phyloP scores from a whole-genome alignment of 2,329 filamentous ascomycete genomes.

The Juglanconis juglandina region DNA sequence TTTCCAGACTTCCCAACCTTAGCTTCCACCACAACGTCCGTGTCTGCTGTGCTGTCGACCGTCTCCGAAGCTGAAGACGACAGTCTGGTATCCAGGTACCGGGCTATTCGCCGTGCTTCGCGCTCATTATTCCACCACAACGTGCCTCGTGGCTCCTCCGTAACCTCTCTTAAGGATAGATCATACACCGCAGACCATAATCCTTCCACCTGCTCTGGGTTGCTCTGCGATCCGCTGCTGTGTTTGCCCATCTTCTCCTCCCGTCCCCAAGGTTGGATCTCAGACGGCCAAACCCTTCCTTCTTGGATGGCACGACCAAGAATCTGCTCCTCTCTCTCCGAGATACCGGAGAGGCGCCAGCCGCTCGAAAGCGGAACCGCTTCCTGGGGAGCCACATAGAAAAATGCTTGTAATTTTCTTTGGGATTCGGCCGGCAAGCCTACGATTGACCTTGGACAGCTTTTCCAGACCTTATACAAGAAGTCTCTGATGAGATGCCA shows the following conservation, averaged over 20 bases:
- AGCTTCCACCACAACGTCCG: too few relatives aligned
- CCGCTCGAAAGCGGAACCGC: not conserved
- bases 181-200: not conserved
- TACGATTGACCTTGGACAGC: not conserved
- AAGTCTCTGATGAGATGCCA: not conserved
- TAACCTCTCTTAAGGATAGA: not conserved
- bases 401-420: not conserved
- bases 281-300: not conserved
- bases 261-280: not conserved
- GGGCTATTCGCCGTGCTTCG: not conserved
- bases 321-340: not conserved
- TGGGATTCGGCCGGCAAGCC: not conserved
- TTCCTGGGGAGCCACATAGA: not conserved
- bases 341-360: not conserved
- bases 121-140: constrained; percentile 13
- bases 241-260: not conserved
- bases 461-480: not conserved
- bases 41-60: too few relatives aligned
- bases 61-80: not conserved
- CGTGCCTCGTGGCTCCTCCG: not conserved
- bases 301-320: not conserved
- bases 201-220: not conserved
- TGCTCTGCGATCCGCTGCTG: not conserved
- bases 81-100: not conserved
- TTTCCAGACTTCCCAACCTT: not conserved